Evolutionary conservation across 2,329 filamentous ascomycete species (phyloP), one percentile per base, ranked within the genome.

Genomic region (Fusarium praegraminearum): DNA sequence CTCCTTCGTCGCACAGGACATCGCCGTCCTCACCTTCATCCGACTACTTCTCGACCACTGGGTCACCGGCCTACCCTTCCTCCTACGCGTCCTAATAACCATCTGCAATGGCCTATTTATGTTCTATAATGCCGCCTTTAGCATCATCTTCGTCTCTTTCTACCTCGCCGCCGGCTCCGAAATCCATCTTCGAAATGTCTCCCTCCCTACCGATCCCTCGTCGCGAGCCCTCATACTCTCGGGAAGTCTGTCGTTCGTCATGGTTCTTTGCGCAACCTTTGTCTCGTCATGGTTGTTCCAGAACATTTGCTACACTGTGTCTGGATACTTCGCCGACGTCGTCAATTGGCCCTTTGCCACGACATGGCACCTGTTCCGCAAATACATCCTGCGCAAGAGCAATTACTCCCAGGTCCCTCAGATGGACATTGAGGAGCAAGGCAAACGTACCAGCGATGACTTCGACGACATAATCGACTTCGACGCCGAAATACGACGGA

Each of bases 1-100:
- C 35, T 79, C 78, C 5, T 80, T 80, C 53, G 78, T 79, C 56
- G 69, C 72, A 15, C 78, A 80, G 56, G 79, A 80, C 46, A 65
- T 77, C 7, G 56, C 70, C 22, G 57, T 80, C 26, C 67, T 80
- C 18, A 65, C 79, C 16, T 30, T 77, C 16, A 66, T 80, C 44
- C 75, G 78, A 8, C 64, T 79, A 8, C 71, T 80, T 13, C 73
- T 80, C 47, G 75, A 77, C 38, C 61, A 66, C 35, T 57, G 60
- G 73, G 45, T 78, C 22, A 66, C 67, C 8, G 53, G 62, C 35
- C 8, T 69, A 20, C 18, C 65, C 10, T 60, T 57, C 7, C 24
- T 50, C 9, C 28, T 54, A n/a, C 62, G 65, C 64, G n/a, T 62
- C 36, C 40, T 73, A 44, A 30, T 60, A 38, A n/a, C 36, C 5